These are phyloP conservation scores for Pseudopediastrum boryanum DNA, from an alignment of 139 green algal genomes.

Conservation along the genomic window DNA sequence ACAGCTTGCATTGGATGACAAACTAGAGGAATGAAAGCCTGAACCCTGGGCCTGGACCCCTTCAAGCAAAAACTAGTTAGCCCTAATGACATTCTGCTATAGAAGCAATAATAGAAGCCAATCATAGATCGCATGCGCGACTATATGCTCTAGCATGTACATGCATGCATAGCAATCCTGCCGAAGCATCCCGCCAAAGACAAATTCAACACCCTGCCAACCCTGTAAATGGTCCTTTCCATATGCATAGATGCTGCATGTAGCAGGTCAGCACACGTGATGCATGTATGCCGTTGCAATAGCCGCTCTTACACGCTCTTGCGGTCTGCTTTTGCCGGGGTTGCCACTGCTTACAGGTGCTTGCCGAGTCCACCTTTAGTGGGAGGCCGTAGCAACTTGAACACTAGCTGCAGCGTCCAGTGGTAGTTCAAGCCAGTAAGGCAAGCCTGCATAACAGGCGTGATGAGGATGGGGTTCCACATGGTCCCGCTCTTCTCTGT, in stretches of 20 bases:
- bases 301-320: not conserved
- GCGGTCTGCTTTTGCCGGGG: not conserved
- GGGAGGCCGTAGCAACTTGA: slow-evolving; percentile 19
- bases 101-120: not conserved
- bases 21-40: not conserved
- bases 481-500: slow-evolving; percentile 34
- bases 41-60: not conserved
- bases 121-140: too few relatives aligned
- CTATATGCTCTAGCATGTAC: too few relatives aligned
- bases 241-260: not conserved
- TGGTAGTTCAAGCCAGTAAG: slow-evolving; percentile 52
- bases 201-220: not conserved
- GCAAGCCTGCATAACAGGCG: slow-evolving; percentile 47
- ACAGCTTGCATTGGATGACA: not conserved
- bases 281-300: not conserved
- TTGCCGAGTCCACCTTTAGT: not conserved
- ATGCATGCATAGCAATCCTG: not conserved
- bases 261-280: not conserved
- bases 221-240: not conserved
- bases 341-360: slow-evolving; percentile 26
- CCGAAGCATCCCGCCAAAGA: not conserved
- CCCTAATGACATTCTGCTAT: not conserved
- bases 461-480: slow-evolving; percentile 54
- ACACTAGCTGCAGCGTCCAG: slow-evolving; percentile 47
- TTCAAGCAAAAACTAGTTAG: not conserved